Evolutionary conservation across 2,329 filamentous ascomycete genomes (phyloP).

Genomic region (Hymenoscyphus occultus): DNA sequence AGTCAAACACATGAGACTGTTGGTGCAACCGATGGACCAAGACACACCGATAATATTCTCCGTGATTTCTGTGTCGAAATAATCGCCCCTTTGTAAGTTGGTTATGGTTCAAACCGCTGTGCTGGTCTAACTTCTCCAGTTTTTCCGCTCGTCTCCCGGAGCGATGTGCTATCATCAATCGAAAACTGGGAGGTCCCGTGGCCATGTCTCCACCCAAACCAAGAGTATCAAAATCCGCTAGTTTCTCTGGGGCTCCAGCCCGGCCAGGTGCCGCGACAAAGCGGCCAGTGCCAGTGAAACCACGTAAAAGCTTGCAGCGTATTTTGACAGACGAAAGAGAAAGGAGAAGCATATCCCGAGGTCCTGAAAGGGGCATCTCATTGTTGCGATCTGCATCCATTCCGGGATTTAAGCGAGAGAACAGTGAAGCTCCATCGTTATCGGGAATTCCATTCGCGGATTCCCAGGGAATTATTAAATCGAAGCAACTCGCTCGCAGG

Average conservation of each 20-base stretch:
- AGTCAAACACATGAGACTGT: conserved; percentile 31
- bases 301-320: conserved; percentile 55
- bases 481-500: conserved; percentile 47
- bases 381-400: conserved; percentile 67
- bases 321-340: conserved; percentile 59
- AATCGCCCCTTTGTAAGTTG: conserved; percentile 69
- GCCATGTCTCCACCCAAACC: conserved; percentile 55
- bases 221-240: conserved; percentile 45
- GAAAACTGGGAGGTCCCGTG: conserved; percentile 71
- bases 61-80: conserved; percentile 78
- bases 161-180: conserved; percentile 66
- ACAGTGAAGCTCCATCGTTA: conserved; percentile 56
- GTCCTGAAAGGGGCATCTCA: conserved; percentile 56
- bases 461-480: conserved; percentile 38
- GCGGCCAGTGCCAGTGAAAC: conserved; percentile 43
- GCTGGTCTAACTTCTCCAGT: conserved; percentile 39
- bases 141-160: conserved; percentile 75
- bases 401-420: conserved; percentile 64
- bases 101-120: not conserved
- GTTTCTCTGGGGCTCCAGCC: conserved; percentile 41
- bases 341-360: conserved; percentile 53
- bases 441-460: conserved; percentile 49
- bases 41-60: conserved; percentile 53
- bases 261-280: conserved; percentile 53
- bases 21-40: conserved; percentile 20